Conservation (phyloP, 2,329 filamentous ascomycete species). For the Dryadomyces sulphureus region DNA sequence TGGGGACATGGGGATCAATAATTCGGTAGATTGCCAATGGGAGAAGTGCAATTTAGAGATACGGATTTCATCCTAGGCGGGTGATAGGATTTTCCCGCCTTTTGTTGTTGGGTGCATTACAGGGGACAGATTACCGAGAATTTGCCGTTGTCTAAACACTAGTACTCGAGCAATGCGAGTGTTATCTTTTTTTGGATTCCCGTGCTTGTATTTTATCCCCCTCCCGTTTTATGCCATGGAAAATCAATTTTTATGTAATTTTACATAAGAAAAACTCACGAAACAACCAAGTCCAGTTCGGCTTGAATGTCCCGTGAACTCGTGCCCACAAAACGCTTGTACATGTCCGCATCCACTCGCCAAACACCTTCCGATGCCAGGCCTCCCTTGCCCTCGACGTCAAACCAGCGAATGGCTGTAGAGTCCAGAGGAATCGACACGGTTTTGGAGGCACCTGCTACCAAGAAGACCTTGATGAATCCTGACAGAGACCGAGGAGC, state of each 20-base stretch:
- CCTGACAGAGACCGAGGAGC: constrained; percentile 8
- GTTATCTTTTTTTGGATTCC: too few relatives aligned
- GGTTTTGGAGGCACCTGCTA: neutral
- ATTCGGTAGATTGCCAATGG: neutral
- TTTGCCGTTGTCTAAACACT: too few relatives aligned
- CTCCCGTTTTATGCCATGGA: too few relatives aligned
- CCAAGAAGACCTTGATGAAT: constrained; percentile 7
- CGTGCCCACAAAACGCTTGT: constrained; percentile 6
- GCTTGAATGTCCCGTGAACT: constrained; percentile 7
- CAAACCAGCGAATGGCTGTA: constrained; percentile 7
- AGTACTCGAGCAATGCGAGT: too few relatives aligned
- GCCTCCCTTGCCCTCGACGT: neutral
- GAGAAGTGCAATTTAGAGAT: neutral
- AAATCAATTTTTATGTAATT: too few relatives aligned
- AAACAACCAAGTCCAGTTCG: constrained; percentile 1
- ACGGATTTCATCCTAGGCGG: neutral
- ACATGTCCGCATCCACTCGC: constrained; percentile 9
- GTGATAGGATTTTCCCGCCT: neutral
- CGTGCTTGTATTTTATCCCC: too few relatives aligned
- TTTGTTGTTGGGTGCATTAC: neutral
- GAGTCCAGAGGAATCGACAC: neutral
- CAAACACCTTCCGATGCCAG: constrained; percentile 5
- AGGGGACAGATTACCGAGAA: neutral
- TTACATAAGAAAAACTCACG: constrained; percentile 1
- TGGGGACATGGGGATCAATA: too few relatives aligned